These are phyloP conservation scores for Nemania abortiva DNA, from an alignment of 2,329 filamentous ascomycete genomes.

Conservation along the genomic window DNA sequence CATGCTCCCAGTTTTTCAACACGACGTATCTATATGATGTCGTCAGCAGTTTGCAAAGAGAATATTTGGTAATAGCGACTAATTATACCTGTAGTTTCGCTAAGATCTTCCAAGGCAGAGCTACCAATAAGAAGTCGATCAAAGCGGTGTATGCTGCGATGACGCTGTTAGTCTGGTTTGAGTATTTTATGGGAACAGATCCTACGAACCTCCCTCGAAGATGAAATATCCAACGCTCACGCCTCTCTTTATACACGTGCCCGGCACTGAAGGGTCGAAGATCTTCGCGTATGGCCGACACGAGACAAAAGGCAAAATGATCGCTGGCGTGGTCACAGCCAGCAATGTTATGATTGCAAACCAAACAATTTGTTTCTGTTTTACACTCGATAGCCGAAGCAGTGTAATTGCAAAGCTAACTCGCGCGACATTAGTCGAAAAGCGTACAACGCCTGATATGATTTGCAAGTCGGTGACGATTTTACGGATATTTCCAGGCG, in stretches of 20 bases:
- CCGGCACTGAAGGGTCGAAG: slow-evolving; percentile 29
- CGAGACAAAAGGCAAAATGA: slow-evolving; percentile 30
- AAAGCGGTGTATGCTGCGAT: slow-evolving; percentile 29
- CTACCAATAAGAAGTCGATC: slow-evolving; percentile 33
- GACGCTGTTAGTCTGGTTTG: neutral
- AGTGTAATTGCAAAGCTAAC: slow-evolving; percentile 28
- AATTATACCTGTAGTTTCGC: slow-evolving; percentile 29
- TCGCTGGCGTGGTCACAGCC: slow-evolving; percentile 25
- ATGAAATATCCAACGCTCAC: slow-evolving; percentile 25
- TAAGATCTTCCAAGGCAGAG: slow-evolving; percentile 34
- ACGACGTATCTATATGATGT: slow-evolving; percentile 27
- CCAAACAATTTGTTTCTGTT: slow-evolving; percentile 5
- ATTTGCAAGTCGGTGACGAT: slow-evolving; percentile 31
- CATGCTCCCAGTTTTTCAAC: slow-evolving; percentile 36
- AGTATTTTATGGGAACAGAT: neutral
- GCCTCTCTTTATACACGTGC: slow-evolving; percentile 19
- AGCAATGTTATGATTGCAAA: slow-evolving; percentile 24
- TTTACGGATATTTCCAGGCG: neutral
- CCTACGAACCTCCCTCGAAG: slow-evolving; percentile 14
- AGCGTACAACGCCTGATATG: slow-evolving; percentile 21
- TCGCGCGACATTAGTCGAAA: slow-evolving; percentile 31
- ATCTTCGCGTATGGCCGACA: slow-evolving; percentile 33
- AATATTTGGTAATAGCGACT: neutral
- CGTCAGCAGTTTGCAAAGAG: slow-evolving; percentile 4
- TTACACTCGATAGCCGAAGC: slow-evolving; percentile 9